Evolutionary conservation across 2,329 filamentous ascomycete species (phyloP).

Genomic region (Sporothrix luriei): DNA sequence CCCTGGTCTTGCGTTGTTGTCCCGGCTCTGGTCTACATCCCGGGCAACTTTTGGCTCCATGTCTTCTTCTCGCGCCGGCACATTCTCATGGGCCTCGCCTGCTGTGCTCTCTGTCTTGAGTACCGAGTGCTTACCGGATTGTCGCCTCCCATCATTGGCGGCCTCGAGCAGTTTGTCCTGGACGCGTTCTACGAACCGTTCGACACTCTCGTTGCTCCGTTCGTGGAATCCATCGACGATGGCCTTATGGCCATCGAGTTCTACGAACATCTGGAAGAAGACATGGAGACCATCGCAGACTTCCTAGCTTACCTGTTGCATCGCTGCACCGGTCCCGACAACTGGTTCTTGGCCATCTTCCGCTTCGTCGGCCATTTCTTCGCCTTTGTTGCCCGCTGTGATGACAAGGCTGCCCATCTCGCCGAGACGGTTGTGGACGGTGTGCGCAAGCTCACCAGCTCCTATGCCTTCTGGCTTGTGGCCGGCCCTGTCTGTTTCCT

Average conservation of each 20-base stretch:
- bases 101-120: background rate
- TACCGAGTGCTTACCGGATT: background rate
- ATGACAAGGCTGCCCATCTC: background rate
- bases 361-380: background rate
- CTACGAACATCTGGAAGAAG: background rate
- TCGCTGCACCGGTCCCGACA: background rate
- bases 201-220: conserved; percentile 26
- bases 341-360: background rate
- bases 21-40: conserved; percentile 24
- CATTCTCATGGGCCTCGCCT: conserved; percentile 12
- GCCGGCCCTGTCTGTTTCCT: background rate
- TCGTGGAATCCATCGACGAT: conserved; percentile 21
- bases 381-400: conserved; percentile 21
- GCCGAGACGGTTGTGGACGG: background rate
- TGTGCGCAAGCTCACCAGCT: background rate
- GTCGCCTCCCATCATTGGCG: background rate
- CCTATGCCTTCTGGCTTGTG: background rate
- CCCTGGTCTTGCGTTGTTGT: conserved; percentile 6
- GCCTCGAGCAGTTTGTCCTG: background rate
- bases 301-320: background rate
- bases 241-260: conserved; percentile 17
- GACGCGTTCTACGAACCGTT: conserved; percentile 1
- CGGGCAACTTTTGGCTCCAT: background rate
- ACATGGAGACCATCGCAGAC: conserved; percentile 1
- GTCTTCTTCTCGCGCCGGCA: conserved; percentile 12